Evolutionary conservation across 129 eudicot genomes (phyloP).

Genomic region (Artemisia annua): DNA sequence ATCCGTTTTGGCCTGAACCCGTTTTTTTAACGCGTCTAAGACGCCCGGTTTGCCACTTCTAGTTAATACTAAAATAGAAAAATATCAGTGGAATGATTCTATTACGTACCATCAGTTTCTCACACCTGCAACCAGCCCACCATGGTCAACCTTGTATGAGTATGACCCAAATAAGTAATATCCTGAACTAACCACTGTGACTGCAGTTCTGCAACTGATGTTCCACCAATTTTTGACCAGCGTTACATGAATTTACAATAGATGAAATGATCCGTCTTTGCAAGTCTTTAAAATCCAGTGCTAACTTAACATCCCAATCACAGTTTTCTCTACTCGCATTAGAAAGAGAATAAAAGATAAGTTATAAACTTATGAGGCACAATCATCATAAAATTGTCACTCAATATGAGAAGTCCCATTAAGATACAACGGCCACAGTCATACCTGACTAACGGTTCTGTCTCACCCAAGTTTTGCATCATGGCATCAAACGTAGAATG

Average conservation of each 20-base stretch:
- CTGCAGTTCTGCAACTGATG: conserved; percentile 35
- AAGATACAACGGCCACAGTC: no score
- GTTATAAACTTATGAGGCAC: not conserved
- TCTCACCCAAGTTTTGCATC: conserved; percentile 53
- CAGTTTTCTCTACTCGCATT: conserved; percentile 33
- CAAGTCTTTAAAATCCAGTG: conserved; percentile 54
- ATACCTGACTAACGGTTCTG: conserved; percentile 54
- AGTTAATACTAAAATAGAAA: no score
- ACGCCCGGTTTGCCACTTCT: no score
- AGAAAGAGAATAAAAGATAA: not conserved
- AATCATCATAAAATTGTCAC: not conserved
- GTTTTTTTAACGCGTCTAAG: no score
- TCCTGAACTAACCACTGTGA: conserved; percentile 5
- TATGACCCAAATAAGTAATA: not conserved
- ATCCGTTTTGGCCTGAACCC: no score
- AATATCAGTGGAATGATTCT: no score
- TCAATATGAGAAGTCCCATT: not conserved
- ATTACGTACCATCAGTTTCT: no score
- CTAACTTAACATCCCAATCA: conserved; percentile 81
- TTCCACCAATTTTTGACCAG: conserved; percentile 49
- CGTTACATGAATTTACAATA: conserved; percentile 47
- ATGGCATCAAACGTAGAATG: conserved; percentile 55
- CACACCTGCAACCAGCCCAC: no score
- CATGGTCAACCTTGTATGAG: no score
- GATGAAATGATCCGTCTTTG: conserved; percentile 68